These are phyloP conservation scores for Populus hybrid DNA, from an alignment of 441 rosid species.

Conservation along the genomic window DNA sequence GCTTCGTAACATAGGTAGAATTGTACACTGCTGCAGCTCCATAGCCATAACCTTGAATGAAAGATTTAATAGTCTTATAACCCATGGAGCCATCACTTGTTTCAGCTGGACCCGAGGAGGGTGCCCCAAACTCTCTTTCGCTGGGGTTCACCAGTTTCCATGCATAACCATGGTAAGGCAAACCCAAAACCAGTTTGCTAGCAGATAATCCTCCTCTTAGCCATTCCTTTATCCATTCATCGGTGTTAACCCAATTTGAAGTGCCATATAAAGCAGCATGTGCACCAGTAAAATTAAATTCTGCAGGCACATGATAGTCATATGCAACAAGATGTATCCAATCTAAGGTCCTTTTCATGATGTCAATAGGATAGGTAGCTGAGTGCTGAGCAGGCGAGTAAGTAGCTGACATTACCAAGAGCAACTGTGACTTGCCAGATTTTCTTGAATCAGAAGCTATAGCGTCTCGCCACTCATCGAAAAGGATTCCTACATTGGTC, in stretches of 20 bases:
- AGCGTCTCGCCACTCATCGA: background rate
- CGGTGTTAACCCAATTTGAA: slow-evolving; percentile 24
- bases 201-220: slow-evolving; percentile 31
- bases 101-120: slow-evolving; percentile 30
- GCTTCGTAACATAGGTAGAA: slow-evolving; percentile 36
- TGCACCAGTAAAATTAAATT: slow-evolving; percentile 17
- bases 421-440: background rate
- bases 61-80: slow-evolving; percentile 25
- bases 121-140: slow-evolving; percentile 25
- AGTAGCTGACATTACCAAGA: background rate
- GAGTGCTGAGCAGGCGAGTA: background rate
- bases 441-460: background rate
- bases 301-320: background rate
- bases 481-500: background rate
- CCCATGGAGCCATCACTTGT: slow-evolving; percentile 41
- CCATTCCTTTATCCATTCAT: slow-evolving; percentile 40
- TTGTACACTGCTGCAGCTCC: slow-evolving; percentile 38
- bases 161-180: slow-evolving; percentile 55
- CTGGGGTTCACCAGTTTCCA: slow-evolving; percentile 33
- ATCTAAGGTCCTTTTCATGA: background rate
- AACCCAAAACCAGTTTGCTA: slow-evolving; percentile 39
- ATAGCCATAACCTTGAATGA: slow-evolving; percentile 32
- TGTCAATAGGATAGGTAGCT: background rate
- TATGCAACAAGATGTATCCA: background rate
- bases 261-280: slow-evolving; percentile 46